Base-by-base conservation (phyloP, 1,139 yeast genomes). In the Debaryomyces sp. region DNA sequence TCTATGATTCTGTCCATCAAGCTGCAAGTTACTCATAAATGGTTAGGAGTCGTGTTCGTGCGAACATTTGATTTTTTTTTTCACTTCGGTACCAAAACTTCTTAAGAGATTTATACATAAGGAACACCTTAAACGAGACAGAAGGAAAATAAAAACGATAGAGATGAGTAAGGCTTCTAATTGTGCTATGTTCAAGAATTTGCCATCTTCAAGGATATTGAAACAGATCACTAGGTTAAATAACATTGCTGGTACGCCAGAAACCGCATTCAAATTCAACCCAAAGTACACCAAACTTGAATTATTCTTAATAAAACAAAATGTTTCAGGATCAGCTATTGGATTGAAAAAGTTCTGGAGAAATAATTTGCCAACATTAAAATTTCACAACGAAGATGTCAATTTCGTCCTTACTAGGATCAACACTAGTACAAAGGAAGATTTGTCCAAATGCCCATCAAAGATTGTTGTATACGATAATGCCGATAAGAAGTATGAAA, bases 351-450 rank as follows among this genome's bases (percentile, higher is more conserved):
- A 68, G 48, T 89, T 91, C 68, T 88, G 96, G 95, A 82, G 81
- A 59, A 71, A 75, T 45, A 80, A 83, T 66, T 73, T 90, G 50
- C 96, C 96, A 18, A 83, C 90, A 12, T 74, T 91, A 51, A 87
- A 84, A 63, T 91, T 88, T 67, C 92, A 89, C 70, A 91, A 91
- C 66, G 94, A 94, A 27, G 71, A 74, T 38, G 63, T 88, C 30
- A 78, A 82, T 32, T 83, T 89, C 50, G 75, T 81, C 26, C 87
- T 90, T 41, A 71, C 77, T 24, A 75, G 89, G 55, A 74, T 86
- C 40, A 68, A 70, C 30, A 77, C 82, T 48, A 66, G 64, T 24
- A 69, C 67, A 43, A 71, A 68, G 49, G 62, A 60, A 44, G 70
- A 75, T 33, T 77, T 76, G 30, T 73, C 69, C 40, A 64, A 70